Evolutionary conservation across 768 basidiomycete genomes (phyloP).

Genomic region (Gelatoporia subvermispora): DNA sequence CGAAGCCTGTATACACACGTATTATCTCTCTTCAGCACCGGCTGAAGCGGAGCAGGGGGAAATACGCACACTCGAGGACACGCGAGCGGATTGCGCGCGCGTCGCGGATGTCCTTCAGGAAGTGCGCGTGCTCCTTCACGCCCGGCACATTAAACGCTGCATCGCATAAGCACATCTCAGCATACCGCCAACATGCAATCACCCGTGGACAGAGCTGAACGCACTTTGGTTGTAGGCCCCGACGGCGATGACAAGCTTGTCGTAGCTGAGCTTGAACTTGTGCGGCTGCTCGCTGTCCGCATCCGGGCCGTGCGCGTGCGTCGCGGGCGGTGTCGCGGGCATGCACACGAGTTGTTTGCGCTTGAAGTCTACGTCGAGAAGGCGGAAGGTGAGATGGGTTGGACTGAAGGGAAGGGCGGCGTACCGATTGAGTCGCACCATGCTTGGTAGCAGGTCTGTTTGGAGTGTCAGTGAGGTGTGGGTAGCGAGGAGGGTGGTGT

Average conservation of each 20-base stretch:
- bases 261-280: slow-evolving; percentile 61
- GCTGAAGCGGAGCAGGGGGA: not conserved
- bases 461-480: not conserved
- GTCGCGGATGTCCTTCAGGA: slow-evolving; percentile 77
- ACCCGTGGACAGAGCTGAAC: not conserved
- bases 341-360: slow-evolving; percentile 57
- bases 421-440: slow-evolving; percentile 73
- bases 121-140: slow-evolving; percentile 77
- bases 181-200: not conserved
- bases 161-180: no score
- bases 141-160: slow-evolving; percentile 68
- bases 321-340: slow-evolving; percentile 51
- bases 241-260: slow-evolving; percentile 80
- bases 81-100: slow-evolving; percentile 66
- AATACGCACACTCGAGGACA: slow-evolving; percentile 61
- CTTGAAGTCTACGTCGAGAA: slow-evolving; percentile 44
- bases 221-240: slow-evolving; percentile 83
- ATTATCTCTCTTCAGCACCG: not conserved
- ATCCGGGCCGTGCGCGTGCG: slow-evolving; percentile 9
- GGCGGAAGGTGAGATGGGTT: not conserved
- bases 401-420: not conserved
- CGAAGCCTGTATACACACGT: slow-evolving; percentile 49
- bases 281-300: slow-evolving; percentile 4
- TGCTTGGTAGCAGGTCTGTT: slow-evolving; percentile 60
- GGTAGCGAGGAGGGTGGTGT: no score